Percentiles rank a stretch among this genome's conserved stretches.
phyloP scores from a whole-genome alignment of 148 eudicot genomes.

The Vaccinium myrtillus region DNA sequence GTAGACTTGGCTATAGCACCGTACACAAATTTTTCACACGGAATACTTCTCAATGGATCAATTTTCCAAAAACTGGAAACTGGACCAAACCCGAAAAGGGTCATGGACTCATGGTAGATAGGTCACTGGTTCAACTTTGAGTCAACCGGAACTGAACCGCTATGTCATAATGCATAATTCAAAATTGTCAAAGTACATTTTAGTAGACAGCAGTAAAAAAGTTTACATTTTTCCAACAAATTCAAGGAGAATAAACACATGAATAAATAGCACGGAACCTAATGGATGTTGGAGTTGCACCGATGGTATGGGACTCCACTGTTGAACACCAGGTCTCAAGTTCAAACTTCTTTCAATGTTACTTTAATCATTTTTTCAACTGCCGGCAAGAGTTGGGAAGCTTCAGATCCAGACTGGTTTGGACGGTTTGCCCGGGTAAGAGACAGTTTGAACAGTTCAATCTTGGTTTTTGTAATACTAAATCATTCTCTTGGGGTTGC shows the following conservation, averaged over 20 bases:
- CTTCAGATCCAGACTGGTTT: neutral
- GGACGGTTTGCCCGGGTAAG: neutral
- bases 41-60: neutral
- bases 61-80: neutral
- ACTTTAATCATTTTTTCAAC: neutral
- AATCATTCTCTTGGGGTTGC: neutral
- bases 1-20: too few relatives aligned
- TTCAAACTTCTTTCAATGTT: neutral
- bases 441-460: slow-evolving; percentile 1
- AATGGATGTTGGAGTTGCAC: neutral
- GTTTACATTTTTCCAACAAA: neutral
- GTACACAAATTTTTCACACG: too few relatives aligned
- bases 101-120: neutral
- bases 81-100: neutral
- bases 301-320: neutral
- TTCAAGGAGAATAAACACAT: neutral
- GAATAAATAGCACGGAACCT: neutral
- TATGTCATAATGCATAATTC: neutral
- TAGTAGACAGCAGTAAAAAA: neutral
- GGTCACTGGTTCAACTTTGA: neutral
- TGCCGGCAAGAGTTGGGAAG: neutral
- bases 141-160: neutral
- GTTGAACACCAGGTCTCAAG: neutral
- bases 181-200: neutral
- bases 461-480: neutral